These are phyloP conservation scores for Apiosordaria backusii DNA, from an alignment of 495 filamentous ascomycete species.

Conservation along the genomic window DNA sequence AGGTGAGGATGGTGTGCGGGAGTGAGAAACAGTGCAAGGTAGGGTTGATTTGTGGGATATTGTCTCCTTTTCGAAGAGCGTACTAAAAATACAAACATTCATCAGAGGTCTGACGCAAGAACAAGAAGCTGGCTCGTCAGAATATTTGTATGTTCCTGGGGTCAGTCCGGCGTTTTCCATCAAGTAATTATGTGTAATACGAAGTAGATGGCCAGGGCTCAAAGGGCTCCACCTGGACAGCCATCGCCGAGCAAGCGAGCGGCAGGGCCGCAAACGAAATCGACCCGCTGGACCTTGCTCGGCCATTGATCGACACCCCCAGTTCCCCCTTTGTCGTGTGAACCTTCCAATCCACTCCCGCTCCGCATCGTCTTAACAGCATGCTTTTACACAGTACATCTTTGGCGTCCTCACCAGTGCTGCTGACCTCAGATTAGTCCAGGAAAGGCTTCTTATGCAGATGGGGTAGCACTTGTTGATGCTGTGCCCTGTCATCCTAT, in stretches of 20 bases:
- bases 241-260: slow-evolving; percentile 3
- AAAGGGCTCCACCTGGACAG: neutral
- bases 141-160: slow-evolving; percentile 23
- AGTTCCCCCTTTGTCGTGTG: neutral
- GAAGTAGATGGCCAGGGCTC: slow-evolving; percentile 16
- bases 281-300: neutral
- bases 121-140: slow-evolving; percentile 7
- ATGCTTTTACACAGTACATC: no score
- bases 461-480: neutral
- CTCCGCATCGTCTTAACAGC: neutral
- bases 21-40: neutral
- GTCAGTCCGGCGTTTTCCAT: slow-evolving; percentile 32
- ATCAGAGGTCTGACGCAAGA: neutral
- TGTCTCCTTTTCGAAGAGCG: no score
- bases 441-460: no score
- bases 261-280: slow-evolving; percentile 18
- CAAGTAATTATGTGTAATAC: slow-evolving; percentile 56
- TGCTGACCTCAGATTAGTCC: no score
- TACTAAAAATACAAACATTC: neutral
- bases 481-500: neutral
- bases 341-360: neutral
- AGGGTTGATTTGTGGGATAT: no score
- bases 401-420: no score
- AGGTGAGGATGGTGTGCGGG: neutral
- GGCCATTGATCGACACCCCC: slow-evolving; percentile 3